A percentile compares a stretch with the other conserved stretches of the same genome.
These are phyloP conservation scores for Zygoascus tannicola DNA, from an alignment of 805 yeast genomes.

Conservation along the genomic window DNA sequence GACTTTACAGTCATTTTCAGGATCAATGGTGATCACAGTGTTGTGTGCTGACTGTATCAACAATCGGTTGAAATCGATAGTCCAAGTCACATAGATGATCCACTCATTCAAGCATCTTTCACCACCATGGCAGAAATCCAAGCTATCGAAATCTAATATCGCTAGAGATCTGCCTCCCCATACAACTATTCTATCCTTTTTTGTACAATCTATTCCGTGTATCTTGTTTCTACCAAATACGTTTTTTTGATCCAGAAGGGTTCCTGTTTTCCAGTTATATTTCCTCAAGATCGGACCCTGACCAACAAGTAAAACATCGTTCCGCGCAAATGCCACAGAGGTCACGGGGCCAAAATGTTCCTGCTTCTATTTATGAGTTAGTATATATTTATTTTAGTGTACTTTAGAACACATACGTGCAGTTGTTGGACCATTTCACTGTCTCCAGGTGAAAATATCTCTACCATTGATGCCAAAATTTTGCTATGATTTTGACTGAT, in stretches of 20 bases:
- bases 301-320: slow-evolving; percentile 43
- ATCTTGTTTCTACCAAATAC: slow-evolving; percentile 68
- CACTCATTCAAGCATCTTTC: slow-evolving; percentile 55
- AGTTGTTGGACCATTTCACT: no score
- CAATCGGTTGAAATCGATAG: slow-evolving; percentile 34
- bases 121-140: slow-evolving; percentile 10
- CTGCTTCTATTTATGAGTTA: slow-evolving; percentile 3
- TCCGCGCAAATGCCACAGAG: slow-evolving; percentile 39
- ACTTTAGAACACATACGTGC: no score
- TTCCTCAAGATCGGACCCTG: slow-evolving; percentile 60
- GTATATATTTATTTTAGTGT: no score
- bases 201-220: slow-evolving; percentile 53
- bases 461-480: no score
- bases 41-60: slow-evolving; percentile 76
- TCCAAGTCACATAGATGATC: slow-evolving; percentile 49
- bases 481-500: no score
- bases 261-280: slow-evolving; percentile 37
- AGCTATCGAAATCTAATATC: slow-evolving; percentile 29
- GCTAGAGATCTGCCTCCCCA: slow-evolving; percentile 71
- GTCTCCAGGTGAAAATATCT: no score
- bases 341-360: slow-evolving; percentile 50
- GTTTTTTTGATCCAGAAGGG: slow-evolving; percentile 32
- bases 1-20: slow-evolving; percentile 21
- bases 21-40: slow-evolving; percentile 38
- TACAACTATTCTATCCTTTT: slow-evolving; percentile 30